Percentiles rank a stretch among this genome's conserved stretches.
Evolutionary conservation across 495 filamentous ascomycete genomes (phyloP).

Genomic region (Tricharina praecox): DNA sequence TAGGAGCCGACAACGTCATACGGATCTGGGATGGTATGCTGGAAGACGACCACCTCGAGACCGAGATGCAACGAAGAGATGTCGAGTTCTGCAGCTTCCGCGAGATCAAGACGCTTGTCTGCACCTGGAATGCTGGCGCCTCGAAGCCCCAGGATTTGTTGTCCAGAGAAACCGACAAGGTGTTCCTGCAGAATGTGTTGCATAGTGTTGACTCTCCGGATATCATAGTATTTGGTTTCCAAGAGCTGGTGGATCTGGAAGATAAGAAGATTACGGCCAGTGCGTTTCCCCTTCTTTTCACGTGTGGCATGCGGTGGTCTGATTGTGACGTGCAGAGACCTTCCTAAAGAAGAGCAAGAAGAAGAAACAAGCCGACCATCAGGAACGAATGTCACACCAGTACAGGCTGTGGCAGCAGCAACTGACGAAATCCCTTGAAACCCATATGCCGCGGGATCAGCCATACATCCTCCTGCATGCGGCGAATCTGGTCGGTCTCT

Average conservation of each 20-base stretch:
- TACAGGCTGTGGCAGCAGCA: slow-evolving; percentile 93
- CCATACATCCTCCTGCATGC: slow-evolving; percentile 77
- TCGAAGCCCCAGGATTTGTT: slow-evolving; percentile 67
- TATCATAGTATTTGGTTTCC: slow-evolving; percentile 90
- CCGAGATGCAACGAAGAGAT: slow-evolving; percentile 69
- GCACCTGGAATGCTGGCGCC: slow-evolving; percentile 96
- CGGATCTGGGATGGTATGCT: slow-evolving; percentile 86
- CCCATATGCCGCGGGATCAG: slow-evolving; percentile 59
- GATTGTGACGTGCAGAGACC: slow-evolving; percentile 37
- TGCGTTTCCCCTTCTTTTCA: slow-evolving; percentile 29
- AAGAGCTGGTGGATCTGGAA: slow-evolving; percentile 90
- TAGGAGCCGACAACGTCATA: slow-evolving; percentile 73
- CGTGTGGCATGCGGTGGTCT: not conserved
- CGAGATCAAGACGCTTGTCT: slow-evolving; percentile 54
- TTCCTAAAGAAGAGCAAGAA: slow-evolving; percentile 61
- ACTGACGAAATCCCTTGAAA: slow-evolving; percentile 60
- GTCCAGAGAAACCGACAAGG: slow-evolving; percentile 44
- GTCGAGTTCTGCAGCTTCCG: slow-evolving; percentile 69
- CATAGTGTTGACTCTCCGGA: slow-evolving; percentile 59
- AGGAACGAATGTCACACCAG: slow-evolving; percentile 91
- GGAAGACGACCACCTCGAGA: slow-evolving; percentile 82
- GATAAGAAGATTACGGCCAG: slow-evolving; percentile 95
- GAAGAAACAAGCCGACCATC: slow-evolving; percentile 61
- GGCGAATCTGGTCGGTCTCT: slow-evolving; percentile 77
- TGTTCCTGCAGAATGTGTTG: slow-evolving; percentile 62